phyloP scores from a whole-genome alignment of 805 yeast species.

The Pichia gijzeniarum region DNA sequence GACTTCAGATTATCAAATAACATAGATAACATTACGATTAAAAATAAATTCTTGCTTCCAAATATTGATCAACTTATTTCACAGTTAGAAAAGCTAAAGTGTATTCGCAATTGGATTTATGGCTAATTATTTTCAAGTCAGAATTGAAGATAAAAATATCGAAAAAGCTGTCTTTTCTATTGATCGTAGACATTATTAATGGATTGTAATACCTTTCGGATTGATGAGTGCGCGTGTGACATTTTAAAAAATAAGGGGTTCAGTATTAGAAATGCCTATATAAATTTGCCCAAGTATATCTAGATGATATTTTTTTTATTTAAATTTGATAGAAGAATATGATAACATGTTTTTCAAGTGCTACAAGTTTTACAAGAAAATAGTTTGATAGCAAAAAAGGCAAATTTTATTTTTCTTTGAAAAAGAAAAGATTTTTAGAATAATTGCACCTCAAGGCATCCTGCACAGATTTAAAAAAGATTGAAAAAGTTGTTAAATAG shows the following conservation, averaged over 20 bases:
- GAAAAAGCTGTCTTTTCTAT: constrained; percentile 22
- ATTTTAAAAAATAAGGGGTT: constrained; percentile 13
- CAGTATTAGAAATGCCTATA: background rate
- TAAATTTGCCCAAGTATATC: constrained; percentile 1
- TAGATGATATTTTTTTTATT: too few relatives aligned
- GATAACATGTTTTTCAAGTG: background rate
- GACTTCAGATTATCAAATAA: constrained; percentile 18
- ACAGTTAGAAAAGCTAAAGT: constrained; percentile 2
- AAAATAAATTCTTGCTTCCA: constrained; percentile 17
- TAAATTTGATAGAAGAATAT: too few relatives aligned
- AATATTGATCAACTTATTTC: constrained; percentile 13
- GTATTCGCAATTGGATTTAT: constrained; percentile 16
- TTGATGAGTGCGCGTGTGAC: constrained; percentile 22
- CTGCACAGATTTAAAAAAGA: background rate
- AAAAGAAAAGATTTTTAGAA: background rate
- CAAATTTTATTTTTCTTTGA: background rate
- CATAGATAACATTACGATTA: constrained; percentile 12
- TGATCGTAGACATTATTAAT: constrained; percentile 13
- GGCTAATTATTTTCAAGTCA: constrained; percentile 17
- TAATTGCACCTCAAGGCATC: background rate
- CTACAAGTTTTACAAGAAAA: background rate
- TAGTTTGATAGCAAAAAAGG: background rate
- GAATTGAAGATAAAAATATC: constrained; percentile 6
- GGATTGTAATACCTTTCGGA: constrained; percentile 26
- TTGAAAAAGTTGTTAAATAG: background rate